These are phyloP conservation scores for Mikania micrantha DNA, from an alignment of 129 eudicot species.

Conservation along the genomic window DNA sequence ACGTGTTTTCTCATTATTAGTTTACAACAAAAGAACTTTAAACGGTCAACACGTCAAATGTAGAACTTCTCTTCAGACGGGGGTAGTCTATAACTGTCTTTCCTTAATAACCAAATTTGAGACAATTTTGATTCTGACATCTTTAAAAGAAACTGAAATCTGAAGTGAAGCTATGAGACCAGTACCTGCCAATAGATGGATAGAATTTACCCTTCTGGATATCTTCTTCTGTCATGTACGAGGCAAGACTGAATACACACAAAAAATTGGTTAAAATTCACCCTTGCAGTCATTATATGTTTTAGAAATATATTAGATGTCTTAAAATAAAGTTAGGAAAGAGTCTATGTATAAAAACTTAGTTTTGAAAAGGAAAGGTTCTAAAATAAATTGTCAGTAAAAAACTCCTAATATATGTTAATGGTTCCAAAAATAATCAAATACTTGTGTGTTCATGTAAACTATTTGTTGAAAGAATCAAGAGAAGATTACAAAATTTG, in stretches of 20 bases:
- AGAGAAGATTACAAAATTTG: background rate
- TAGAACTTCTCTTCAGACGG: background rate
- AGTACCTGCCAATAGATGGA: conserved; percentile 78
- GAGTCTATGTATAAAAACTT: background rate
- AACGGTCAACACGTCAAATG: background rate
- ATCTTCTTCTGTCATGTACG: conserved; percentile 84
- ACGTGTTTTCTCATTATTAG: background rate
- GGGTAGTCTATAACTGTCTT: background rate
- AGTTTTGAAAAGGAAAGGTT: background rate
- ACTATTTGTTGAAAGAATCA: background rate
- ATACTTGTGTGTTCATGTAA: background rate
- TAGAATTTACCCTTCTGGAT: conserved; percentile 70
- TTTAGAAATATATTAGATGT: background rate
- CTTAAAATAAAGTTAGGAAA: background rate
- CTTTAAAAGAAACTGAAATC: background rate
- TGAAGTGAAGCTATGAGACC: background rate
- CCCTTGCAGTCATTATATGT: background rate
- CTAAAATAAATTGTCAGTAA: background rate
- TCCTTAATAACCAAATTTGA: background rate
- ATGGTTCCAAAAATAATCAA: background rate
- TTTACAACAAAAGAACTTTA: background rate
- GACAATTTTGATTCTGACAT: background rate
- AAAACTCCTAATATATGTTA: background rate
- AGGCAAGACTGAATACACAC: conserved; percentile 76
- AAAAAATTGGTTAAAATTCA: background rate